Evolutionary conservation across 129 eudicot species (phyloP).

Genomic region (Glebionis coronaria): DNA sequence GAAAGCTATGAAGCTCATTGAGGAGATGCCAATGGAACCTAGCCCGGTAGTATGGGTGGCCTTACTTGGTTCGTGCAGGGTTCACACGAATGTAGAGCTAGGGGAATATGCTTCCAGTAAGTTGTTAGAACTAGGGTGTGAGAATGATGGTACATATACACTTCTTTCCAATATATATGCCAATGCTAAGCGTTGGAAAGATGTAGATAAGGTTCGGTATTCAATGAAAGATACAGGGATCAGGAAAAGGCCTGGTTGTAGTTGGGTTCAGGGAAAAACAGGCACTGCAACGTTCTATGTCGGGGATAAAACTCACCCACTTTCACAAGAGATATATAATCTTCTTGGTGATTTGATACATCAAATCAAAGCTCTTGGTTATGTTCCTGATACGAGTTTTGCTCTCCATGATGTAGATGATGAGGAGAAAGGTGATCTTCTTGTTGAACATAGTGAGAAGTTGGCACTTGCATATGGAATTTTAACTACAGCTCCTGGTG

Average conservation of each 20-base stretch:
- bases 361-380: constrained; percentile 63
- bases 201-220: constrained; percentile 56
- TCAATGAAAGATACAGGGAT: constrained; percentile 71
- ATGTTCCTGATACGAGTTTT: constrained; percentile 75
- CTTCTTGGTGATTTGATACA: constrained; percentile 51
- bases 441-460: constrained; percentile 79
- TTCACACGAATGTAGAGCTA: constrained; percentile 73
- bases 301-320: constrained; percentile 75
- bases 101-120: constrained; percentile 70
- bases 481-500: constrained; percentile 59
- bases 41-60: constrained; percentile 73
- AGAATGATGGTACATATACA: constrained; percentile 74
- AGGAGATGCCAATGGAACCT: constrained; percentile 82
- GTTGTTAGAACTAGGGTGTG: constrained; percentile 56
- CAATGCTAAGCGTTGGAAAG: constrained; percentile 79
- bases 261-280: constrained; percentile 88
- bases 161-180: constrained; percentile 92
- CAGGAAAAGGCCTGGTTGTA: constrained; percentile 82
- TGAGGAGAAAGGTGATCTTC: constrained; percentile 75
- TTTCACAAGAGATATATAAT: constrained; percentile 50
- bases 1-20: constrained; percentile 63
- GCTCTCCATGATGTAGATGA: constrained; percentile 94
- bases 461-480: constrained; percentile 79
- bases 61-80: constrained; percentile 71
- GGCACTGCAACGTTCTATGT: constrained; percentile 60